Evolutionary conservation across 1,284 basidiomycete species (phyloP), one percentile per base, ranked within the genome.

Genomic region (Schizophyllum commune): DNA sequence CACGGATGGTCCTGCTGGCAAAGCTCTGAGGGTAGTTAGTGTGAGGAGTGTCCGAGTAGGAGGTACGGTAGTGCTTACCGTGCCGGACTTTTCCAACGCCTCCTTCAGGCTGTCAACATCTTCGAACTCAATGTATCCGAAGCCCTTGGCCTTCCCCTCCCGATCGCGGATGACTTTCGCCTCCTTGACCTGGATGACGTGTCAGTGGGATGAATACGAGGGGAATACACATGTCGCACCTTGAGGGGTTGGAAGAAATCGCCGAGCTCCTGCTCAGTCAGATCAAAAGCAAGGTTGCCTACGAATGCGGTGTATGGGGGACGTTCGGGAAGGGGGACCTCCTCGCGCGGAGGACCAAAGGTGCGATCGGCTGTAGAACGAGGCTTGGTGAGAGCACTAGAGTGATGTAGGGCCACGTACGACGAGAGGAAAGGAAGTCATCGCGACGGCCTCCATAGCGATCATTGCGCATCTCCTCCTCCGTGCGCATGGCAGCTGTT

Each of bases 291-390:
- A 59, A 99, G 80, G 76, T 99, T 99, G 61, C 96, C 97, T 66
- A 99, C 83, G 69, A 95, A 99, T 7, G 93, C 96, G 51, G 96
- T 99, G 78, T 86, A 99, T 11, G 97, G 97, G 15, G 97, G 94
- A 64, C 86, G 85, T 57, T 92, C 92, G n/a, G 97, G 97, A 47
- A 99, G 76, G 32, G 97, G 96, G 15, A 98, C 79, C 72, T 99
- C 96, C 70, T 96, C 94, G 64, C 95, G 87, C 64, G 85, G 80
- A 22, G 76, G 72, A 61, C 75, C 69, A 34, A 70, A 75, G 71
- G 17, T 15, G 39, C 86, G 84, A 74, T 91, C 89, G 65, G 78
- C 89, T 91, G 65, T 53, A 64, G 47, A 27, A 55, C 52, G n/a
- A 32, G 32, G 21, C 5, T 57, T 2, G 61, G 32, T 3, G 8